Percentiles rank a stretch among this genome's conserved stretches.
phyloP scores from a whole-genome alignment of 306 rosid species.

The Dalbergia oliveri region DNA sequence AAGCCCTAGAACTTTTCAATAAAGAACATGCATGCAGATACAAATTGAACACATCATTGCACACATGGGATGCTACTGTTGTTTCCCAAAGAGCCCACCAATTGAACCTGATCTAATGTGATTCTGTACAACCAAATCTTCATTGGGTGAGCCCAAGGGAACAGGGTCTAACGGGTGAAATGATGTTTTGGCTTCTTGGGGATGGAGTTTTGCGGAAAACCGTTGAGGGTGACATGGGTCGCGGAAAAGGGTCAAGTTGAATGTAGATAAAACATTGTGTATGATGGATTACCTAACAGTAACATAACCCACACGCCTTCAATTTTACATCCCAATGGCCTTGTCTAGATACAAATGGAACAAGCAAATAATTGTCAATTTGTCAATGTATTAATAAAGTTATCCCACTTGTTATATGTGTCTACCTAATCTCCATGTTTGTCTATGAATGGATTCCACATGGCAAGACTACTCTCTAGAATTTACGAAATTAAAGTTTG shows the following conservation, averaged over 20 bases:
- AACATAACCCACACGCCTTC: constrained; percentile 49
- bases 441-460: constrained; percentile 23
- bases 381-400: constrained; percentile 21
- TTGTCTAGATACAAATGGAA: constrained; percentile 64
- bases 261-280: constrained; percentile 48
- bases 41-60: constrained; percentile 22
- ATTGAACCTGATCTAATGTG: constrained; percentile 33
- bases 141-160: constrained; percentile 44
- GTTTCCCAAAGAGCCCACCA: constrained; percentile 45
- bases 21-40: constrained; percentile 45
- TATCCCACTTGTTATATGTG: not conserved
- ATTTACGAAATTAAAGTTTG: constrained; percentile 33
- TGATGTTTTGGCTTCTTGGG: constrained; percentile 63
- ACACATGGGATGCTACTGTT: constrained; percentile 39
- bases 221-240: constrained; percentile 32
- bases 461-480: constrained; percentile 17
- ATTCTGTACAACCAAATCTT: constrained; percentile 32
- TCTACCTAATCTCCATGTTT: constrained; percentile 36
- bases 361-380: constrained; percentile 43
- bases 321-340: constrained; percentile 49
- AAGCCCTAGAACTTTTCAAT: constrained; percentile 36
- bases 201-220: constrained; percentile 70
- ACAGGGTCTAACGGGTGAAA: constrained; percentile 46
- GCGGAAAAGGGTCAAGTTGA: constrained; percentile 56
- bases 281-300: constrained; percentile 57